Evolutionary conservation across 2,329 filamentous ascomycete genomes (phyloP).

Genomic region (Calcarisporium arbuscula): DNA sequence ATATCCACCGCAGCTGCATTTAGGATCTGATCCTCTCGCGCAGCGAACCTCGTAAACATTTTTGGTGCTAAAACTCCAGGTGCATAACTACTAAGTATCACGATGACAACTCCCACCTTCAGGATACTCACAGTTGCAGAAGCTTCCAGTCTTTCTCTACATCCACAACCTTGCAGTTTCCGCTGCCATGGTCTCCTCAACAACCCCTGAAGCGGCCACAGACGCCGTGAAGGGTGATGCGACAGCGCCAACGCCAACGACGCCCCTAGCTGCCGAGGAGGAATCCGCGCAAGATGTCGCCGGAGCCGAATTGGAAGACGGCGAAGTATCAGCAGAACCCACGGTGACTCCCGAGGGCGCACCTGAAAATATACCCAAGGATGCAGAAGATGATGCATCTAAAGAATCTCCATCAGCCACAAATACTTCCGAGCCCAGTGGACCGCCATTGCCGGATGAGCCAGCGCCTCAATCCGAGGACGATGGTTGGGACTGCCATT

Average conservation of each 20-base stretch:
- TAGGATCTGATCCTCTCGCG: too few species aligned
- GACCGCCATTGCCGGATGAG: constrained; percentile 37
- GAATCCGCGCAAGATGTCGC: constrained; percentile 5
- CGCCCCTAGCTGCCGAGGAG: constrained; percentile 10
- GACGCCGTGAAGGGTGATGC: constrained; percentile 2
- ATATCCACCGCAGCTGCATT: too few species aligned
- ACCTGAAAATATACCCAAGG: constrained; percentile 3
- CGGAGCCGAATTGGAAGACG: constrained; percentile 13
- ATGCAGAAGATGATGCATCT: constrained; percentile 13
- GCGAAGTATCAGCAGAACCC: constrained; percentile 14
- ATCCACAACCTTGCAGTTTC: constrained; percentile 1
- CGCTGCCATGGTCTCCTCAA: constrained; percentile 7
- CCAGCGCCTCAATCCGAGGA: constrained; percentile 49
- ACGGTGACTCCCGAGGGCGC: constrained; percentile 2
- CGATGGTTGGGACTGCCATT: constrained; percentile 75
- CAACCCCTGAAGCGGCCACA: constrained; percentile 3
- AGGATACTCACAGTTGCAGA: constrained; percentile 32
- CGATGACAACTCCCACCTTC: constrained; percentile 22
- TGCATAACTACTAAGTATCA: constrained; percentile 31
- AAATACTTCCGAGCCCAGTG: constrained; percentile 20
- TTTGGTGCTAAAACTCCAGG: constrained; percentile 28
- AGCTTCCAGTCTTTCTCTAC: constrained; percentile 17
- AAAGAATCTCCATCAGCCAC: constrained; percentile 26
- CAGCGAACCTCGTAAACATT: too few species aligned
- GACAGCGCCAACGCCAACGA: too few species aligned